phyloP scores from a whole-genome alignment of 1,284 basidiomycete genomes.

The Vanrija humicola region DNA sequence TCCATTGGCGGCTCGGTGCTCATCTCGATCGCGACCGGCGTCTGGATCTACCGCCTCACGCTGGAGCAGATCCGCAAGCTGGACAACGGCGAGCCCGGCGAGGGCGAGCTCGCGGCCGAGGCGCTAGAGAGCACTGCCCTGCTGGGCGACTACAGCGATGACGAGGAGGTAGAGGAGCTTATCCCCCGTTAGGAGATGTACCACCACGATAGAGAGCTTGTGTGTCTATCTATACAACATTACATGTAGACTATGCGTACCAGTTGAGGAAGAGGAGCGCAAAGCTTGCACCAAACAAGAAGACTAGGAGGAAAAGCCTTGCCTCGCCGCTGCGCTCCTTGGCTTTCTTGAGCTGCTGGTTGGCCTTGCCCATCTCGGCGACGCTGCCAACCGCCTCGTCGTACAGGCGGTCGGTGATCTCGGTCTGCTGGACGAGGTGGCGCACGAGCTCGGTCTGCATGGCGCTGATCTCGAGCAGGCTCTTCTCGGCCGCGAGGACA shows the following conservation, averaged over 20 bases:
- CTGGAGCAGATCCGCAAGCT: slow-evolving; percentile 43
- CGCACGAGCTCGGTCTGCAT: slow-evolving; percentile 56
- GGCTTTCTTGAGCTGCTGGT: slow-evolving; percentile 55
- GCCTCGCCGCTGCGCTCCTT: slow-evolving; percentile 53
- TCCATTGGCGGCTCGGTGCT: slow-evolving; percentile 33
- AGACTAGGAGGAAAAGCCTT: slow-evolving; percentile 53
- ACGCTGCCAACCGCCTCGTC: slow-evolving; percentile 55
- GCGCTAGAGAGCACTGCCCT: slow-evolving; percentile 35
- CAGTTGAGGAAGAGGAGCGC: slow-evolving; percentile 56
- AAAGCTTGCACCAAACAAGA: slow-evolving; percentile 54
- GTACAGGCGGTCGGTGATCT: slow-evolving; percentile 54
- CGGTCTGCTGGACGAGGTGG: slow-evolving; percentile 55
- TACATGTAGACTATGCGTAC: slow-evolving; percentile 35
- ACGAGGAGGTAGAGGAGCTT: slow-evolving; percentile 17
- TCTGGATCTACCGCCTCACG: slow-evolving; percentile 46
- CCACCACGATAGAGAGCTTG: neutral
- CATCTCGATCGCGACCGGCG: slow-evolving; percentile 39
- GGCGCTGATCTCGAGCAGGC: slow-evolving; percentile 54
- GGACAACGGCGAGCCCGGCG: slow-evolving; percentile 6
- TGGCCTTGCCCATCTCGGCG: slow-evolving; percentile 53
- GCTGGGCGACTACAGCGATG: slow-evolving; percentile 30
- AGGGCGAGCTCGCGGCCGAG: slow-evolving; percentile 37
- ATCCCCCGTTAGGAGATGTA: neutral
- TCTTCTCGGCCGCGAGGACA: slow-evolving; percentile 54
- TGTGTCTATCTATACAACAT: slow-evolving; percentile 3